These are phyloP conservation scores for Lentinus brumalis DNA, from an alignment of 768 basidiomycete genomes.

Conservation along the genomic window DNA sequence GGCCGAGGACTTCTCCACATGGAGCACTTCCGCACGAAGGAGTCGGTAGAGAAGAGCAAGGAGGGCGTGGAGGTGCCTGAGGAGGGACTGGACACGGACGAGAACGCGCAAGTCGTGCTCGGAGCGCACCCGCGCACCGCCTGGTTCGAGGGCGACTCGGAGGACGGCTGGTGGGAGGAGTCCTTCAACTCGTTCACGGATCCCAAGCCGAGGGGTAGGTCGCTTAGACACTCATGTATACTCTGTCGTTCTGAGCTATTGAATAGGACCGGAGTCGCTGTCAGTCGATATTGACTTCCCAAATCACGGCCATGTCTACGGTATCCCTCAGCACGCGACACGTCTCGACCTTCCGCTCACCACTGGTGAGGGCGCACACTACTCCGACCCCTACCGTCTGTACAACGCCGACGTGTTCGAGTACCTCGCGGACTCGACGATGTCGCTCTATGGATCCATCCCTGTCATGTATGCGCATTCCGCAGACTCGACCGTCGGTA, in stretches of 20 bases:
- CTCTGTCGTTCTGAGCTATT: background rate
- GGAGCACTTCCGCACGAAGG: constrained; percentile 91
- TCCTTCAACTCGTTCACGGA: constrained; percentile 86
- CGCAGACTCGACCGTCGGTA: constrained; percentile 80
- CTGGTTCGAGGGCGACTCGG: constrained; percentile 89
- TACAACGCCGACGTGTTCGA: constrained; percentile 98
- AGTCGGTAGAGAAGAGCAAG: constrained; percentile 44
- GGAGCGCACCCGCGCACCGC: constrained; percentile 47
- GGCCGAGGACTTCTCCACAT: constrained; percentile 90
- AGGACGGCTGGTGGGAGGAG: constrained; percentile 91
- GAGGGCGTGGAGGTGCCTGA: constrained; percentile 38
- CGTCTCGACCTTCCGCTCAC: constrained; percentile 88
- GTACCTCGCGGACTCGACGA: constrained; percentile 78
- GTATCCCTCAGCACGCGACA: constrained; percentile 96
- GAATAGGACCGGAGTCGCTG: constrained; percentile 90
- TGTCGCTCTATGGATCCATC: constrained; percentile 89
- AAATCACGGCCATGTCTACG: constrained; percentile 87
- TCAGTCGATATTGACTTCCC: constrained; percentile 94
- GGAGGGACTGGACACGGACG: constrained; percentile 33
- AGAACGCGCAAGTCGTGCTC: constrained; percentile 50
- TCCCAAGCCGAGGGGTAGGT: constrained; percentile 89
- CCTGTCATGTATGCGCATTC: constrained; percentile 95
- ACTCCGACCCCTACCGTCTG: constrained; percentile 90
- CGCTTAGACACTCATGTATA: background rate
- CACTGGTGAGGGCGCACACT: constrained; percentile 72